These are phyloP conservation scores for Nepenthes mirabilis DNA, from an alignment of 148 eudicot species.

Conservation along the genomic window DNA sequence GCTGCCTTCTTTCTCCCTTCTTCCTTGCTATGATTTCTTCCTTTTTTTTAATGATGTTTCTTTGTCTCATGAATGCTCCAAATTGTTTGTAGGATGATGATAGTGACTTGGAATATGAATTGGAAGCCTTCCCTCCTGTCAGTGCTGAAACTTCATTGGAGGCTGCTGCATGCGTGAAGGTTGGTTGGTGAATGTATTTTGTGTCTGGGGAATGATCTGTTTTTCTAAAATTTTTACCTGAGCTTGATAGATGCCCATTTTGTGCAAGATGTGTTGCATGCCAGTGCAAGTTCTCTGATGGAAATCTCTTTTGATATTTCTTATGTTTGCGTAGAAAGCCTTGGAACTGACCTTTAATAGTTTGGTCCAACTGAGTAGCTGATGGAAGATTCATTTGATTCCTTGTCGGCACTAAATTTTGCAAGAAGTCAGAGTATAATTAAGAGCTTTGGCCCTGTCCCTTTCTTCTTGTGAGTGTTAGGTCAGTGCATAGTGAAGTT, in stretches of 20 bases:
- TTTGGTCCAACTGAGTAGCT: too few species aligned
- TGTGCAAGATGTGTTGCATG: too few species aligned
- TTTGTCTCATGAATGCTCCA: constrained; percentile 2
- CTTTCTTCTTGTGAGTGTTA: too few species aligned
- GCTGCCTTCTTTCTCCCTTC: neutral
- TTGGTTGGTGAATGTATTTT: constrained; percentile 8
- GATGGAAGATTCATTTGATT: too few species aligned
- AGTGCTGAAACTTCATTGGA: constrained; percentile 44
- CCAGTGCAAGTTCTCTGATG: too few species aligned
- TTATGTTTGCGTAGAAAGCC: too few species aligned
- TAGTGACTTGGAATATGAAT: constrained; percentile 78
- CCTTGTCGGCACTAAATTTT: too few species aligned
- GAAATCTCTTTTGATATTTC: too few species aligned
- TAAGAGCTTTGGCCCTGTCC: too few species aligned
- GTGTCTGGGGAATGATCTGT: neutral
- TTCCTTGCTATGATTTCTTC: neutral
- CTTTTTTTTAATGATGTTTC: neutral
- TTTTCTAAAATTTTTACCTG: neutral
- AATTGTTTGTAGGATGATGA: constrained; percentile 65
- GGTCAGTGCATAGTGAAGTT: too few species aligned
- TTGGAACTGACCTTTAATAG: too few species aligned
- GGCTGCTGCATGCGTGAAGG: constrained; percentile 78
- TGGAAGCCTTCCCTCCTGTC: constrained; percentile 58
- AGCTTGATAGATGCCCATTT: neutral
- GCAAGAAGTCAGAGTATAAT: too few species aligned